phyloP scores from a whole-genome alignment of 805 yeast genomes.

The Candida odintsovae region DNA sequence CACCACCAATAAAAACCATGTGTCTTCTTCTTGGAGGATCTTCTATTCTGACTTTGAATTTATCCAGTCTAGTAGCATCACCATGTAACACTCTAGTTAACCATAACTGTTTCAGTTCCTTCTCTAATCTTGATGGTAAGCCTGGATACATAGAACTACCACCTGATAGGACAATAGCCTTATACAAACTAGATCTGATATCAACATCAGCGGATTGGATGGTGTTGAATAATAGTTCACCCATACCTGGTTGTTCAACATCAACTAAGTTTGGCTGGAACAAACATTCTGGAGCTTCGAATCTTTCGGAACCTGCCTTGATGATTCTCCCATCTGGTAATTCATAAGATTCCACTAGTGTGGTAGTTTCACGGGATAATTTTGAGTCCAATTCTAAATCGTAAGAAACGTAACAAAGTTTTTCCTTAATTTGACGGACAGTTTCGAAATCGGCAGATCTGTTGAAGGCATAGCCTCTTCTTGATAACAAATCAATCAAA shows the following conservation, averaged over 20 bases:
- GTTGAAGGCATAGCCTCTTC: slow-evolving; percentile 97
- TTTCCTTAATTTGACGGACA: slow-evolving; percentile 95
- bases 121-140: slow-evolving; percentile 89
- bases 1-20: slow-evolving; percentile 98
- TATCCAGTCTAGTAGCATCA: slow-evolving; percentile 79
- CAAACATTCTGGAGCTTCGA: slow-evolving; percentile 94
- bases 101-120: slow-evolving; percentile 96
- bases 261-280: slow-evolving; percentile 95
- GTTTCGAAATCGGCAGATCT: slow-evolving; percentile 99
- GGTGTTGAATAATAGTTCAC: slow-evolving; percentile 86
- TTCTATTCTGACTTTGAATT: slow-evolving; percentile 93
- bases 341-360: slow-evolving; percentile 85
- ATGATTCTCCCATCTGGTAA: slow-evolving; percentile 95
- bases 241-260: slow-evolving; percentile 95
- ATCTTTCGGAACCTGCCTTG: slow-evolving; percentile 91
- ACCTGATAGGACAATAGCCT: slow-evolving; percentile 92
- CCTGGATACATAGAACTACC: slow-evolving; percentile 99
- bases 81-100: slow-evolving; percentile 80
- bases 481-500: slow-evolving; percentile 79
- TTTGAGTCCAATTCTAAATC: slow-evolving; percentile 87
- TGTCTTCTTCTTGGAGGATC: slow-evolving; percentile 99
- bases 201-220: slow-evolving; percentile 95
- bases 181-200: slow-evolving; percentile 79
- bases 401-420: slow-evolving; percentile 90
- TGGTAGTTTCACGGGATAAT: slow-evolving; percentile 91